Evolutionary conservation across 352 stramenopile genomes (phyloP), one percentile per base, ranked within the genome.

Genomic region (Elongisporangium undulatum): DNA sequence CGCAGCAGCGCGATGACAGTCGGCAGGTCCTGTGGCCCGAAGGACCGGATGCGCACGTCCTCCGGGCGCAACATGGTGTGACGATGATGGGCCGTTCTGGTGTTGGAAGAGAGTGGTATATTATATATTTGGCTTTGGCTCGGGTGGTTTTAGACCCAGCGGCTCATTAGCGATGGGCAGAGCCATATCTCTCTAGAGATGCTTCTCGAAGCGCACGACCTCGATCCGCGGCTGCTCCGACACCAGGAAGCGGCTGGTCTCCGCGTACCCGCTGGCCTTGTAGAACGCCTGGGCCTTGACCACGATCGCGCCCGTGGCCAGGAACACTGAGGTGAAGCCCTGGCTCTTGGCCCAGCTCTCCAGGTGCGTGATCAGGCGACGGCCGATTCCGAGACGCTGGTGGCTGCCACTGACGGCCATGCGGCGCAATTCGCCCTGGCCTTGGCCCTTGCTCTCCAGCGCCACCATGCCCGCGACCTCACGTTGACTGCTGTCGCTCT

Each of bases 391-490:
- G 15, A 55, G 66, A n/a, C 74, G 74, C 0, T 59, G 69, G 38
- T 71, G 70, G 5, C 48, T 61, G 29, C 17, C 21, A 38, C 68
- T 63, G 9, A 84, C 74, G 2, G 74, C 74, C 69, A 84, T 67
- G 20, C 69, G 72, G 0, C 69, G 66, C 53, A 83, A 51, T 51
- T 79, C 68, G 19, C 63, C 68, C 49, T 71, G 55, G 12, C 49
- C 49, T 3, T 72, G 45, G 22, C 15, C 19, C 49, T 73, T 80
- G 24, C 17, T 20, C 50, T 80, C 63, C n/a, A 80, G 52, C 0
- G 52, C 74, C 0, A 76, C 66, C 58, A 74, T 79, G 16, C 69
- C 69, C 20, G 66, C 66, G 6, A 76, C 51, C 1, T 61, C 45
- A 55, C 10, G 49, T 51, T 12, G 62, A 53, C 1, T 73, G 26